Evolutionary conservation across 371 early-diverging fungal species (phyloP), one percentile per base, ranked within the genome.

Genomic region (Mortierella sp.): DNA sequence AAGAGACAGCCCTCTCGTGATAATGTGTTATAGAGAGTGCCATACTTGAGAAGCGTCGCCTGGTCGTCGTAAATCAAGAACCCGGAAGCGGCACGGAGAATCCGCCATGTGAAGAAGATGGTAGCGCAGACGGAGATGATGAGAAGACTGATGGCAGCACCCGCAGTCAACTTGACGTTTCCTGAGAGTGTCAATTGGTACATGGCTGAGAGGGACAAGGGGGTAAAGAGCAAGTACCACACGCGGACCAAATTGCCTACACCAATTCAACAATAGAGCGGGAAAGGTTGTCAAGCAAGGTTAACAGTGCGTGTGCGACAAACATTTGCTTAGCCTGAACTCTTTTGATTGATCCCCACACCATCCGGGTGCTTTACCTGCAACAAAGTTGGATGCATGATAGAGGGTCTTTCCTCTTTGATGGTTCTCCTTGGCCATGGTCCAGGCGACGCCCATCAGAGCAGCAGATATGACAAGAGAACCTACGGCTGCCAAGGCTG

Each of bases 1-100:
- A 85, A 85, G 16, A 79, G 68, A 13, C 79, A 79, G 8, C 77
- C 70, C 31, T 84, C 84, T 27, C 85, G 84, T 0, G 82, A 80
- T 31, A 80, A 80, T 2, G 79, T 78, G 65, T 84, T 85, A 71
- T 87, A 87, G 1, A 87, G 57, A 0, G 83, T 69, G 4, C 86
- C 86, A 25, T 80, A 85, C 16, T 83, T 82, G 44, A 85, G 77
- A 8, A 87, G 59, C 1, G 81, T 56, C 2, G 78, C 79, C 12
- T 80, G 50, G 52, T 85, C 86, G 1, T 82, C 82, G 43, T 80
- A 85, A 4, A 69, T 58, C 5, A 54, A 19, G 24, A 52, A 45
- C 25, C 27, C 50, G 17, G 58, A n/a, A 0, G 77, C 64, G 0
- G 69, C 70, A 2, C 54, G 56, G 14, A 76, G 54, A 12, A 69